phyloP scores from a whole-genome alignment of 805 yeast genomes.

The Yamadazyma paraphyllophila region DNA sequence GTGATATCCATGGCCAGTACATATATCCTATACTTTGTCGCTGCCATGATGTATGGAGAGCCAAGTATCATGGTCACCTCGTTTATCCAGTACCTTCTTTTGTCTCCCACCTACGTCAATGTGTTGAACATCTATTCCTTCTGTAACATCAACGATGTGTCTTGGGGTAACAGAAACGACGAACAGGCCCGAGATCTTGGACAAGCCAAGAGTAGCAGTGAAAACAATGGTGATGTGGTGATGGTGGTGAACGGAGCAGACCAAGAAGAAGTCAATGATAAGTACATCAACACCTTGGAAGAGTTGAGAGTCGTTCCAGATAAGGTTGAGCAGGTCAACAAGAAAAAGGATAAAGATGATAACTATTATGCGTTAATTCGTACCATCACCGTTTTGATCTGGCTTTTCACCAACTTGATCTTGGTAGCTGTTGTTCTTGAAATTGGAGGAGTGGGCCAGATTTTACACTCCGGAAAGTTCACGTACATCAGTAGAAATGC shows the following conservation, averaged over 20 bases:
- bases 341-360: constrained; percentile 43
- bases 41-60: constrained; percentile 79
- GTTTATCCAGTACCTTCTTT: constrained; percentile 74
- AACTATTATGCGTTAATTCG: constrained; percentile 89
- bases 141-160: constrained; percentile 92
- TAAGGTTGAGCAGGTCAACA: constrained; percentile 16
- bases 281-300: constrained; percentile 64
- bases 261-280: constrained; percentile 68
- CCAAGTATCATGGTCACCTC: constrained; percentile 93
- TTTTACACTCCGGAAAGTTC: constrained; percentile 27
- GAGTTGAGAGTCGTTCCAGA: constrained; percentile 47
- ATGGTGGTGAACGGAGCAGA: constrained; percentile 63
- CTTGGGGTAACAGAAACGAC: constrained; percentile 97
- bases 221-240: constrained; percentile 34
- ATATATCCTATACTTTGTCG: constrained; percentile 72
- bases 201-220: constrained; percentile 61
- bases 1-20: constrained; percentile 85
- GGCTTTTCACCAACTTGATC: constrained; percentile 86
- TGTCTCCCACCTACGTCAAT: constrained; percentile 88
- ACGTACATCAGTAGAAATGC: constrained; percentile 44
- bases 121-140: constrained; percentile 92
- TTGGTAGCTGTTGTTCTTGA: constrained; percentile 81
- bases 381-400: constrained; percentile 80
- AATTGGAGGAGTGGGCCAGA: constrained; percentile 67
- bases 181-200: constrained; percentile 70